These are phyloP conservation scores for Periconia macrospinosa DNA, from an alignment of 2,329 filamentous ascomycete species.

Conservation along the genomic window DNA sequence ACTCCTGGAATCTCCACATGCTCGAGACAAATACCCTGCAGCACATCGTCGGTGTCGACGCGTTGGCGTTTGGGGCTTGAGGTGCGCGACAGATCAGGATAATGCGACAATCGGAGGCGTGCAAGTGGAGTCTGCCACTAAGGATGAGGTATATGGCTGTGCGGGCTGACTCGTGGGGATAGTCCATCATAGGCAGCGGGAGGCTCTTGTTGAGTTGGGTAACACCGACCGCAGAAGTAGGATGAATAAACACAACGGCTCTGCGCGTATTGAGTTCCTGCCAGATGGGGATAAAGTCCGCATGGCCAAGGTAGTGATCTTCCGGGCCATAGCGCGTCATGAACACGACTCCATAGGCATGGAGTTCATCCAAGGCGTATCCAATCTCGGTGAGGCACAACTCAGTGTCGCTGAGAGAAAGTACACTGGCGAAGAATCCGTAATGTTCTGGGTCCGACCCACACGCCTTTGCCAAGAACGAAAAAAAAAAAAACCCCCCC, in stretches of 20 bases:
- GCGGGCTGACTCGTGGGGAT: conserved; percentile 51
- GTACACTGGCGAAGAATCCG: neutral
- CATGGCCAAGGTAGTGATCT: conserved; percentile 53
- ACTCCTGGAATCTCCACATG: too few species aligned
- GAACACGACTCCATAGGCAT: conserved; percentile 52
- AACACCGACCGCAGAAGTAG: conserved; percentile 36
- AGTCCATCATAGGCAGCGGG: conserved; percentile 45
- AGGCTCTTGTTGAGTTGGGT: conserved; percentile 40
- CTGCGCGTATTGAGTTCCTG: conserved; percentile 43
- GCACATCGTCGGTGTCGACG: conserved; percentile 9
- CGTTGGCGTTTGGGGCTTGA: conserved; percentile 12
- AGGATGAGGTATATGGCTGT: conserved; percentile 49
- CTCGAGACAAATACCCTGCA: too few species aligned
- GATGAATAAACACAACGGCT: conserved; percentile 53
- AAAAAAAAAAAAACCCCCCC: too few species aligned
- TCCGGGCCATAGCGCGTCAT: conserved; percentile 53
- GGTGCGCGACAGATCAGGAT: conserved; percentile 5
- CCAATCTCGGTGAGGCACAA: conserved; percentile 36
- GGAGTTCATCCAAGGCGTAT: conserved; percentile 44
- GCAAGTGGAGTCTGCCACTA: conserved; percentile 27
- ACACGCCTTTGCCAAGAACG: too few species aligned
- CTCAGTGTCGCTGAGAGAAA: neutral
- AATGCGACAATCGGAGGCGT: conserved; percentile 25
- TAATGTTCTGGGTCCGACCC: too few species aligned
- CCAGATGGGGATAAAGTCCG: conserved; percentile 48